Evolutionary conservation across 192 early-diverging fungal species (phyloP).

Genomic region (Polychytrium aggregatum): DNA sequence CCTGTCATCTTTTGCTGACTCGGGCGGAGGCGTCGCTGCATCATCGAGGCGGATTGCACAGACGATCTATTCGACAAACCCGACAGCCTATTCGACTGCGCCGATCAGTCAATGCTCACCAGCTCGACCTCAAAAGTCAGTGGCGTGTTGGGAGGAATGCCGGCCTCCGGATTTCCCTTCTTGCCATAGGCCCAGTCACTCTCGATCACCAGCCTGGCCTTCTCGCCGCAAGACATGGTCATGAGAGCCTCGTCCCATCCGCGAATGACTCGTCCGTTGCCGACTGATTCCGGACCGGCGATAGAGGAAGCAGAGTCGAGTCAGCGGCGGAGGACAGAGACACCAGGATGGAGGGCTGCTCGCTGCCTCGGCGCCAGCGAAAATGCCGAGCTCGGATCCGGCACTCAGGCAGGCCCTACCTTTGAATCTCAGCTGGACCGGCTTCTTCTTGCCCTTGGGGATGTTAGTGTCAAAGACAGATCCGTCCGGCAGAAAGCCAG

Average conservation of each 20-base stretch:
- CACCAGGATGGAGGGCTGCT: too few species aligned
- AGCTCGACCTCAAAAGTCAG: constrained; percentile 52
- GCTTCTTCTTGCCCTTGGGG: constrained; percentile 49
- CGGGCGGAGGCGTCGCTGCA: too few species aligned
- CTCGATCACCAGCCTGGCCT: constrained; percentile 46
- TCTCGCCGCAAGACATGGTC: constrained; percentile 49
- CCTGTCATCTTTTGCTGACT: too few species aligned
- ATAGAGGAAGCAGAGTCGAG: not conserved
- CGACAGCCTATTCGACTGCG: too few species aligned
- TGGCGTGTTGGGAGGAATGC: constrained; percentile 44
- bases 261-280: constrained; percentile 37
- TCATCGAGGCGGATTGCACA: too few species aligned
- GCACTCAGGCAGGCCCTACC: too few species aligned
- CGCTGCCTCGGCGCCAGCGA: too few species aligned
- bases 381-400: too few species aligned
- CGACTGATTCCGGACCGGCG: constrained; percentile 14
- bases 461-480: constrained; percentile 60
- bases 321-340: not conserved
- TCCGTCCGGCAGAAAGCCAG: constrained; percentile 59
- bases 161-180: constrained; percentile 35
- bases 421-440: constrained; percentile 54
- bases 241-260: constrained; percentile 56
- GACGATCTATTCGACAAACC: too few species aligned
- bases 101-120: constrained; percentile 36
- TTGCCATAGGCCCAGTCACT: constrained; percentile 51